Conservation (phyloP, 257 asterid genomes). For the Agastache rugosa region DNA sequence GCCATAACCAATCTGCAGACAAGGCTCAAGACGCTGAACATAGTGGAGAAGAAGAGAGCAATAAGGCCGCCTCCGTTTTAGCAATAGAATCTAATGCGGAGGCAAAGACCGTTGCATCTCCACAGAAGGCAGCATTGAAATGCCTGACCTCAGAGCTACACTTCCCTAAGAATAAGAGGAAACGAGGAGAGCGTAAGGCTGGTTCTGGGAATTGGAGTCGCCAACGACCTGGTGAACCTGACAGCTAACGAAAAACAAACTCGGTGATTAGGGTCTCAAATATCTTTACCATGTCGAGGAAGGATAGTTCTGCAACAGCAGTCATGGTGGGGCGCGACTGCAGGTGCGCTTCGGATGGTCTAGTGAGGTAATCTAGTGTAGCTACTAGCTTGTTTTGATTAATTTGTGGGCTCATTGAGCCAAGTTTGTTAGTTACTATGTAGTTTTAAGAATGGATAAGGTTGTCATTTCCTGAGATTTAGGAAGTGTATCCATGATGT, state of each 20-base stretch:
- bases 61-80: constrained; percentile 34
- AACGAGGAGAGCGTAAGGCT: constrained; percentile 89
- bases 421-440: constrained; percentile 10
- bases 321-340: neutral
- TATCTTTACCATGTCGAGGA: neutral
- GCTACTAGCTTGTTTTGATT: neutral
- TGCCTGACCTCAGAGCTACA: constrained; percentile 58
- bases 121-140: constrained; percentile 46
- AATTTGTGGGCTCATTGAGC: constrained; percentile 1
- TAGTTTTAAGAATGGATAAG: constrained; percentile 8
- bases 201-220: constrained; percentile 75
- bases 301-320: neutral
- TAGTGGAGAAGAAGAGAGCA: constrained; percentile 64
- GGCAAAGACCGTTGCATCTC: constrained; percentile 37
- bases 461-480: neutral
- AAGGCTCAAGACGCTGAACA: constrained; percentile 52
- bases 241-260: constrained; percentile 41
- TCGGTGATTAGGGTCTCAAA: neutral
- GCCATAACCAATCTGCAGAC: constrained; percentile 43
- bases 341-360: constrained; percentile 4
- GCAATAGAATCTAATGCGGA: constrained; percentile 40
- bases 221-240: constrained; percentile 63
- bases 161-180: constrained; percentile 77
- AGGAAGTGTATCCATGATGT: constrained; percentile 14
- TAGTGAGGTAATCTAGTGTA: neutral